A percentile compares a stretch with the other conserved stretches of the same genome.
phyloP scores from a whole-genome alignment of 441 rosid species.

The Populus tomentosa region DNA sequence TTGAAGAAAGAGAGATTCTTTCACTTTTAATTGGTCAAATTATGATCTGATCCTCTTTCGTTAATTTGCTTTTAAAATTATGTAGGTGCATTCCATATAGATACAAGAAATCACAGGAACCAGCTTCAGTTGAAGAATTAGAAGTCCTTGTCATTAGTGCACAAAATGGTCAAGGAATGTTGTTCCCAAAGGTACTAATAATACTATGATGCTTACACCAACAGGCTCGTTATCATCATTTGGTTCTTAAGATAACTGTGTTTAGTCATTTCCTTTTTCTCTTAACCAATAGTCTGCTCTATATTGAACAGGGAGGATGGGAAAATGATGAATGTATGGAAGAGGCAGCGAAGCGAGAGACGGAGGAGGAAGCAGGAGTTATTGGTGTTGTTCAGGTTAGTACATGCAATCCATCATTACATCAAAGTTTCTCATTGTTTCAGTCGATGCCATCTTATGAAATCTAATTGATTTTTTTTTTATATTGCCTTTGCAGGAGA shows the following conservation, averaged over 20 bases:
- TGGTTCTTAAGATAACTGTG: background rate
- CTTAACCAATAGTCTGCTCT: background rate
- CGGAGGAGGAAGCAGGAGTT: constrained; percentile 69
- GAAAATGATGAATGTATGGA: constrained; percentile 60
- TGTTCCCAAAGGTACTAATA: constrained; percentile 57
- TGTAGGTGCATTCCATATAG: constrained; percentile 69
- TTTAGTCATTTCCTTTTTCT: background rate
- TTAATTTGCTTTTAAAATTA: background rate
- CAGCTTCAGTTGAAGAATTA: constrained; percentile 27
- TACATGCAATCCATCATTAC: background rate
- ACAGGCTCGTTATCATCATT: background rate
- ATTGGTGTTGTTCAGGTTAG: constrained; percentile 50
- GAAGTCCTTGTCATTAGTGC: constrained; percentile 66
- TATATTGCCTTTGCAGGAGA: constrained; percentile 17
- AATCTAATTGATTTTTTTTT: background rate
- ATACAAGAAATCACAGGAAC: constrained; percentile 24
- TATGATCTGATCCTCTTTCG: background rate
- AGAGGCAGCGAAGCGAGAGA: constrained; percentile 59
- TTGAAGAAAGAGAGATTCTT: background rate
- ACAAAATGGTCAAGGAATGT: constrained; percentile 54
- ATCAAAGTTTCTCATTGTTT: background rate
- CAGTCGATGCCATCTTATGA: too few species aligned
- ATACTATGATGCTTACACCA: background rate
- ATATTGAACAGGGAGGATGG: constrained; percentile 59
- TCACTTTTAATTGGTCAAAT: background rate